phyloP scores from a whole-genome alignment of 768 basidiomycete genomes.

The Daedaleopsis sinensis region DNA sequence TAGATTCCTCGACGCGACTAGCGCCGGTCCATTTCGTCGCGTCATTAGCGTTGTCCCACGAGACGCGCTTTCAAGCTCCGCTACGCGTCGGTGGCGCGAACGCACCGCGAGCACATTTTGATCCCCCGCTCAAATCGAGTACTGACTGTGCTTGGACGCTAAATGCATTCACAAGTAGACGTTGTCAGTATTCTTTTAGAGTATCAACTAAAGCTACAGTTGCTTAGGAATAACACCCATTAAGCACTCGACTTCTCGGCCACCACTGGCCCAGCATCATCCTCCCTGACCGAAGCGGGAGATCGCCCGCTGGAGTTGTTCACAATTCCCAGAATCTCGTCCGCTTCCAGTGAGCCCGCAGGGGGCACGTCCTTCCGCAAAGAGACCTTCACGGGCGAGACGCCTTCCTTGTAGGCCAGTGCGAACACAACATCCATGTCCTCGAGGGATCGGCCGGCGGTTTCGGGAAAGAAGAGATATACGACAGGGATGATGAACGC shows the following conservation, averaged over 20 bases:
- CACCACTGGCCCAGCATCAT: background rate
- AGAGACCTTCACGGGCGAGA: slow-evolving; percentile 38
- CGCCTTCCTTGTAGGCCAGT: slow-evolving; percentile 35
- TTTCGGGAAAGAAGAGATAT: slow-evolving; percentile 66
- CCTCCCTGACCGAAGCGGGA: background rate
- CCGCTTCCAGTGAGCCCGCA: slow-evolving; percentile 38
- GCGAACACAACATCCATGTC: slow-evolving; percentile 42
- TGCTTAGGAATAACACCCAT: too few species aligned
- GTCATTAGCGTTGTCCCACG: slow-evolving; percentile 12
- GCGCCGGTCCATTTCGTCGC: slow-evolving; percentile 7
- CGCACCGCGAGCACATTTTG: background rate
- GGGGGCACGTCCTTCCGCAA: slow-evolving; percentile 36
- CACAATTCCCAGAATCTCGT: slow-evolving; percentile 35
- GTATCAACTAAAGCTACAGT: background rate
- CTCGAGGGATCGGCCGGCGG: slow-evolving; percentile 60
- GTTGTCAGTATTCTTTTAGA: too few species aligned
- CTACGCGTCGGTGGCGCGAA: slow-evolving; percentile 12
- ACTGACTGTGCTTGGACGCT: too few species aligned
- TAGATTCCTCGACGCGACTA: slow-evolving; percentile 1
- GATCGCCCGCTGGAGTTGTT: slow-evolving; percentile 16
- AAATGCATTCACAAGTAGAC: too few species aligned
- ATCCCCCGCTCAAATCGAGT: too few species aligned
- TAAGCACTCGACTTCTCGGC: background rate
- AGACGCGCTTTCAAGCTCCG: slow-evolving; percentile 10
- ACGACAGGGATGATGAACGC: slow-evolving; percentile 59